Base-by-base conservation (phyloP, 192 early-diverging fungal genomes). In the Coemansia javaensis region DNA sequence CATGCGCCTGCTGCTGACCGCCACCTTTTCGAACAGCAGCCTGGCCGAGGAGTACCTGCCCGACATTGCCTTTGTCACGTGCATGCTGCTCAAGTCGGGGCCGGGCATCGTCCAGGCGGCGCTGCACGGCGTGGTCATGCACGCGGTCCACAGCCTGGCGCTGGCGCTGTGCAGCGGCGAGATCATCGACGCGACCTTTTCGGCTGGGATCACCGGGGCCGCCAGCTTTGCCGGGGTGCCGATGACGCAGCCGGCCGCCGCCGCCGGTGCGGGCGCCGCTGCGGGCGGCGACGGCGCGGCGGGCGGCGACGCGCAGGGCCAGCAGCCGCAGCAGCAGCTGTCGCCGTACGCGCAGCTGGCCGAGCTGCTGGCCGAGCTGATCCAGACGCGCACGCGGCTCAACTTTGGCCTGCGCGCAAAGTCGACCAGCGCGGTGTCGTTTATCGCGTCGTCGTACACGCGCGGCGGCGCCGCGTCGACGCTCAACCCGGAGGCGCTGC, bases 121-220 rank as follows among this genome's bases (percentile, higher is more conserved):
- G n/a, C 81, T 96, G 10, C 93, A 98, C 55, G 93, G 91, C n/a
- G 82, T 94, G 31, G 88, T 93, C 4, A 83, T 94, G 49, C 94
- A 98, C 47, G 78, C 92, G 24, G 82, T 98, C 12, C 94, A 96
- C 59, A 83, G 85, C 2, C 55, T 96, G 35, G 59, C 88, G 14
- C 66, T 94, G 51, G 73, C 80, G 12, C 85, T 90, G 67, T 77
- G 94, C 16, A 87, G 87, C 8, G 92, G 93, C 21, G 78, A 80
- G 36, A 91, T 90, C 40, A 85, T 83, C 52, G 73, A 85, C 28
- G 64, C 83, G 47, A 77, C 87, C n/a, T 91, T 94, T 75, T 89
- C 90, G 11, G 52, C 94, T 1, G 66, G 57, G 41, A 81, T 81
- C 50, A 77, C 81, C 0, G 74, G 83, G 25, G 82, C 78, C 18